Evolutionary conservation across 2,329 filamentous ascomycete genomes (phyloP).

Genomic region (Penicillium sp.): DNA sequence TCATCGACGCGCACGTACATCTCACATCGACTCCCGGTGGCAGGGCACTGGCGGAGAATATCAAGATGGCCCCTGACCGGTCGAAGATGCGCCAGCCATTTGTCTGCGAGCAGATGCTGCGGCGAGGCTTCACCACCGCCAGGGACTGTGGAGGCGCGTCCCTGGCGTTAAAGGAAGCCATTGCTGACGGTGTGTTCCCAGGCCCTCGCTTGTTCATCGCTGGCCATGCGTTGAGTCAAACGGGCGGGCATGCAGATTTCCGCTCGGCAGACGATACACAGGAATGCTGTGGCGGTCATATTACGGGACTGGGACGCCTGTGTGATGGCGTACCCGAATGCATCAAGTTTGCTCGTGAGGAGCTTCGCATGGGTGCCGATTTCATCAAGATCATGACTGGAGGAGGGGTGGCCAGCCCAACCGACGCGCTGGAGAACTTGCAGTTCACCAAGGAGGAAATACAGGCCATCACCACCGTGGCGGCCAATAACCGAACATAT

Average conservation of each 20-base stretch:
- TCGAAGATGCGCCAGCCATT: conserved; percentile 12
- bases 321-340: conserved; percentile 56
- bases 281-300: conserved; percentile 47
- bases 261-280: conserved; percentile 37
- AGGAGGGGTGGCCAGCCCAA: conserved; percentile 56
- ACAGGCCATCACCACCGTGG: conserved; percentile 50
- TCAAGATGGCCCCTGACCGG: neutral
- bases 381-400: conserved; percentile 61
- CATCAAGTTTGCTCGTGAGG: conserved; percentile 49
- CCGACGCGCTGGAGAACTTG: conserved; percentile 50
- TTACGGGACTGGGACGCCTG: conserved; percentile 37
- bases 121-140: conserved; percentile 56
- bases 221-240: conserved; percentile 53
- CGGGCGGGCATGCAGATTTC: conserved; percentile 57
- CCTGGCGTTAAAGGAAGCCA: conserved; percentile 50
- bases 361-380: conserved; percentile 54
- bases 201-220: conserved; percentile 56
- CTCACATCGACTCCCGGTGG: conserved; percentile 45
- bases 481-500: conserved; percentile 44
- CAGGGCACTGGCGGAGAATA: neutral
- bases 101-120: conserved; percentile 44
- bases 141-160: conserved; percentile 58
- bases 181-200: conserved; percentile 53
- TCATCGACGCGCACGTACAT: conserved; percentile 54
- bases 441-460: conserved; percentile 59